Conservation (phyloP, 2,329 filamentous ascomycete species). For the Claviceps pazoutovae region DNA sequence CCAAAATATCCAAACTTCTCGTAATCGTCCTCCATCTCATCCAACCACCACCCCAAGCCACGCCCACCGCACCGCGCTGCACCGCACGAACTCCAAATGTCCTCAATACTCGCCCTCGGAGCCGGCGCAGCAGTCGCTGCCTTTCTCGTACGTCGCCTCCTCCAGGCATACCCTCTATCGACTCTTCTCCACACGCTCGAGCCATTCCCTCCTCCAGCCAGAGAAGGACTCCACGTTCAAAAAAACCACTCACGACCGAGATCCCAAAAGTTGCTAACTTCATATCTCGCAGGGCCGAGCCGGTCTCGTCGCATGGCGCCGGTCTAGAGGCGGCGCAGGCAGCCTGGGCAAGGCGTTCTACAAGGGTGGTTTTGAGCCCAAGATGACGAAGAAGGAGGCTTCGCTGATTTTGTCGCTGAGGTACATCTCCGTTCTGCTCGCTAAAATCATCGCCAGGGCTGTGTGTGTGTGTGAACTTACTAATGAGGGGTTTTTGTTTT, state of each 20-base stretch:
- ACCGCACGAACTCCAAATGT: slow-evolving; percentile 15
- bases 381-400: slow-evolving; percentile 88
- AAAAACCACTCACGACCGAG: too few species aligned
- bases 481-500: background rate
- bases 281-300: slow-evolving; percentile 58
- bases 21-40: background rate
- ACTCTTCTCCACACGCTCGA: background rate
- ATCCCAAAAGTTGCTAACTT: too few species aligned
- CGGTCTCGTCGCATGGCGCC: slow-evolving; percentile 75
- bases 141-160: slow-evolving; percentile 28
- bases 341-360: slow-evolving; percentile 85
- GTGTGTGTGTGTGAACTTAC: background rate
- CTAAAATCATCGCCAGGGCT: too few species aligned
- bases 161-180: background rate
- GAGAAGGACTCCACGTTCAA: too few species aligned
- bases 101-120: slow-evolving; percentile 31
- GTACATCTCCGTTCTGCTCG: slow-evolving; percentile 33
- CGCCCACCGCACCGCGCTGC: background rate
- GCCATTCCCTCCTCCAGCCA: too few species aligned
- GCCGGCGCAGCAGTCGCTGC: slow-evolving; percentile 36
- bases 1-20: slow-evolving; percentile 12
- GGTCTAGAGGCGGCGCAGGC: slow-evolving; percentile 63
- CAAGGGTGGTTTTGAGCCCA: slow-evolving; percentile 94
- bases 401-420: slow-evolving; percentile 79
- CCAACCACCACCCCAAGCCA: background rate